phyloP scores from a whole-genome alignment of 495 filamentous ascomycete species.

The Aspergillus carlsbadensis region DNA sequence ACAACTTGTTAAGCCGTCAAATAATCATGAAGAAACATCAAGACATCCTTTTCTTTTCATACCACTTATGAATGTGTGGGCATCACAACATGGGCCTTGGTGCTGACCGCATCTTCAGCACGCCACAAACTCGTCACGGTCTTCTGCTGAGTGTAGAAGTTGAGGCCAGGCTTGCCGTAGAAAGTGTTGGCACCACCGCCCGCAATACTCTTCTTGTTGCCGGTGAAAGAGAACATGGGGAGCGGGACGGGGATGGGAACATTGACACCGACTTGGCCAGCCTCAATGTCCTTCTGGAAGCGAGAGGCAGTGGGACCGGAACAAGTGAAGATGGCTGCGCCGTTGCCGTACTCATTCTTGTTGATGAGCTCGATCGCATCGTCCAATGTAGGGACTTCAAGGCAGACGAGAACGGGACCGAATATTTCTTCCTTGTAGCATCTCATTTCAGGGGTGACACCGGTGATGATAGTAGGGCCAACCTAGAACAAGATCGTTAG shows the following conservation, averaged over 20 bases:
- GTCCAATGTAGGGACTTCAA: slow-evolving; percentile 61
- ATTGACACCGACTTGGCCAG: slow-evolving; percentile 58
- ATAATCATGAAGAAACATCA: not conserved
- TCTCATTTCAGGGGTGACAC: slow-evolving; percentile 86
- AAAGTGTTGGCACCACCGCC: slow-evolving; percentile 93
- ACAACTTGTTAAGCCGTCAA: not conserved
- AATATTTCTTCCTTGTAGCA: slow-evolving; percentile 99
- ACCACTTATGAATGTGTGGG: slow-evolving; percentile 65
- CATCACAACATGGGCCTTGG: slow-evolving; percentile 86
- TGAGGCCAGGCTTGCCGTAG: slow-evolving; percentile 87
- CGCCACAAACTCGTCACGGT: slow-evolving; percentile 94
- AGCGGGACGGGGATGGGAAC: slow-evolving; percentile 83
- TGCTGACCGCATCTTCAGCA: slow-evolving; percentile 73
- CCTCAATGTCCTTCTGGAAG: slow-evolving; percentile 65
- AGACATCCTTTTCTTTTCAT: slow-evolving; percentile 2
- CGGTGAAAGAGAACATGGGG: slow-evolving; percentile 97
- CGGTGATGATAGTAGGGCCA: slow-evolving; percentile 90
- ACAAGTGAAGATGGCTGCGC: slow-evolving; percentile 66
- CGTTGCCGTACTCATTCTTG: slow-evolving; percentile 70
- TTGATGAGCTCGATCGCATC: slow-evolving; percentile 69
- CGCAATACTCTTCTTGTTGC: slow-evolving; percentile 95
- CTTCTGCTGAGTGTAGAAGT: slow-evolving; percentile 97
- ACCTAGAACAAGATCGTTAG: slow-evolving; percentile 39
- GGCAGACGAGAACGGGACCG: slow-evolving; percentile 67
- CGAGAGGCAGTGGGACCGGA: slow-evolving; percentile 59